A percentile compares a stretch with the other conserved stretches of the same genome.
Conservation (phyloP, 345 rosid species). For the Melaleuca alternifolia region DNA sequence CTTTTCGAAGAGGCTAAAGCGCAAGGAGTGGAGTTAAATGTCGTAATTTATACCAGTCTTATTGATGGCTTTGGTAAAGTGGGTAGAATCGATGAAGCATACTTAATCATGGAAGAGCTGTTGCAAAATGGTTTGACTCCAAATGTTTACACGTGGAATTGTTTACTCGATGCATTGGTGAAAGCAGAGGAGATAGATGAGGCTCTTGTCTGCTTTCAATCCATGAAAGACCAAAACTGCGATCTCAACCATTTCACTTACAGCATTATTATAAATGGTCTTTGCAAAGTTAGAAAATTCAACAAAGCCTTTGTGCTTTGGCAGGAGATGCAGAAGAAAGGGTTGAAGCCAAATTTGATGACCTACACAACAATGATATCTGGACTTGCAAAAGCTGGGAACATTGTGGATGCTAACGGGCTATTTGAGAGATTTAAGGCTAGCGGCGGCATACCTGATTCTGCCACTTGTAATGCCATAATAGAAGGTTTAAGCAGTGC, state of each 20-base stretch:
- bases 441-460: conserved; percentile 60
- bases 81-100: conserved; percentile 94
- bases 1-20: conserved; percentile 96
- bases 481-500: conserved; percentile 76
- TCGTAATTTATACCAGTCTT: conserved; percentile 74
- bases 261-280: conserved; percentile 76
- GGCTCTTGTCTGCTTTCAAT: conserved; percentile 78
- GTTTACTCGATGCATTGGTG: conserved; percentile 86
- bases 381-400: conserved; percentile 88
- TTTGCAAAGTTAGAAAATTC: conserved; percentile 75
- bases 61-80: conserved; percentile 97
- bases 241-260: conserved; percentile 67
- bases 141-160: conserved; percentile 81
- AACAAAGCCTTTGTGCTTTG: conserved; percentile 94
- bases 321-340: conserved; percentile 96
- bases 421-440: conserved; percentile 68
- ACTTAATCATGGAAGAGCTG: conserved; percentile 85
- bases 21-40: conserved; percentile 56
- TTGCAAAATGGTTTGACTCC: conserved; percentile 91
- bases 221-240: conserved; percentile 71
- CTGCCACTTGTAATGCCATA: conserved; percentile 70
- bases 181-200: conserved; percentile 83
- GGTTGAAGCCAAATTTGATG: conserved; percentile 54
- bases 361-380: conserved; percentile 82
- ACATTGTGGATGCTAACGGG: conserved; percentile 51